Evolutionary conservation across 2,329 filamentous ascomycete genomes (phyloP), one percentile per base, ranked within the genome.

Genomic region (Fusarium anguioides): DNA sequence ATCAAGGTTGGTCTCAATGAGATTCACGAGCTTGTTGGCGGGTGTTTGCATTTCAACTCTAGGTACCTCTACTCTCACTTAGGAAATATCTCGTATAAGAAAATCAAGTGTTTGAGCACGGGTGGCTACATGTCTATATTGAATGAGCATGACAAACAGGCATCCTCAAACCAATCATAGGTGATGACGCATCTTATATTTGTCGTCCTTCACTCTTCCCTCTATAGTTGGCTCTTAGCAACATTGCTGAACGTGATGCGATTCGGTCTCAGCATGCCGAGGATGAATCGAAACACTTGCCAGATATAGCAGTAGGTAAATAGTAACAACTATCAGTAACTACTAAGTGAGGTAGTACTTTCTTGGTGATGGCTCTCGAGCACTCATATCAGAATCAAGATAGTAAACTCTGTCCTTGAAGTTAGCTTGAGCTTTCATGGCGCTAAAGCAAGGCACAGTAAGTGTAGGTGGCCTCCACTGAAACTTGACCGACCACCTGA

Each of bases 381-480:
- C 14, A 6, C 29, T 17, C 29, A 31, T 14, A 29, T 5, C 27
- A 29, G 14, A 5, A 14, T 29, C 12, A 29, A 29, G 14, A 31
- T 15, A 5, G 6, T 29, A 15, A 31, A 31, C 4, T 15, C n/a
- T n/a, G n/a, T n/a, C 29, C 29, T 50, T 29, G 24, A 40, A n/a
- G 24, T 21, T 24, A 8, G 15, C 29, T 40, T 48, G 37, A 24
- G 21, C 36, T n/a, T 10, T 21, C 35, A 15, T 37, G 27, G 18
- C 41, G 42, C 42, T 54, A 49, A 37, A 42, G 35, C 35, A 50
- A 50, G 47, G 47, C 24, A 50, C 47, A 18, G 17, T 17, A 17
- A 20, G 21, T 31, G 23, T 21, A 24, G 35, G 40, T 35, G 31
- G 39, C 58, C 56, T 52, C 55, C 55, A 60, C 40, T 27, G 44